Evolutionary conservation across 176 grass and related monocot genomes (phyloP), one percentile per base, ranked within the genome.

Genomic region (Carex littledalei): DNA sequence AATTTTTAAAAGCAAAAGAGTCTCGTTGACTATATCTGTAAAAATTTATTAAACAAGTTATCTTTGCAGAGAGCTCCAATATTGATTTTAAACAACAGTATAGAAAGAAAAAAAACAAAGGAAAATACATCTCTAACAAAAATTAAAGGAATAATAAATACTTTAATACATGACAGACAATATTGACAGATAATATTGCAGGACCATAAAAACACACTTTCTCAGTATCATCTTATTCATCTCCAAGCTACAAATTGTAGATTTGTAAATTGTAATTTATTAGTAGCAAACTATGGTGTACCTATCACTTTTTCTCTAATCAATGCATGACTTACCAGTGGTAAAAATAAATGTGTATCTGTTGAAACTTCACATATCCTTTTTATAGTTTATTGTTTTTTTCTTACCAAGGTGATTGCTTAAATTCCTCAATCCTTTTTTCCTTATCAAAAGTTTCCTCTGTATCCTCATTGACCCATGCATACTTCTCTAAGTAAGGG

Each of bases 401-500:
- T 39, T 6, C 26, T 14, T 76, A 77, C 72, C 72, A 77, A 1
- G 20, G 12, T 5, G 47, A 31, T 53, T 29, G 9, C n/a, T 64
- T 83, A 26, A 83, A 26, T 22, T 5, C n/a, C 62, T 67, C 22
- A 29, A 29, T 2, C 41, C 62, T 67, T 47, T 67, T 43, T 5
- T 83, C 62, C 80, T 7, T 17, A 9, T 18, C 75, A 16, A 81
- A 92, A 76, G 41, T 79, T 60, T 76, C 90, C 80, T n/a, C 90
- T 70, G 66, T 86, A 69, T 0, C 84, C 78, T 94, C 88, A 79
- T 97, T 94, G 69, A 97, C 67, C 94, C 94, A 97, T 0, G 92
- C 92, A 81, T 88, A 97, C 87, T 88, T 94, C 84, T 94, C 92
- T 69, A 80, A 82, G 92, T 90, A 97, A 0, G 94, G 94, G 78